Percentiles rank a stretch among this genome's conserved stretches.
phyloP scores from a whole-genome alignment of 345 rosid species.

The Conringia planisiliqua region DNA sequence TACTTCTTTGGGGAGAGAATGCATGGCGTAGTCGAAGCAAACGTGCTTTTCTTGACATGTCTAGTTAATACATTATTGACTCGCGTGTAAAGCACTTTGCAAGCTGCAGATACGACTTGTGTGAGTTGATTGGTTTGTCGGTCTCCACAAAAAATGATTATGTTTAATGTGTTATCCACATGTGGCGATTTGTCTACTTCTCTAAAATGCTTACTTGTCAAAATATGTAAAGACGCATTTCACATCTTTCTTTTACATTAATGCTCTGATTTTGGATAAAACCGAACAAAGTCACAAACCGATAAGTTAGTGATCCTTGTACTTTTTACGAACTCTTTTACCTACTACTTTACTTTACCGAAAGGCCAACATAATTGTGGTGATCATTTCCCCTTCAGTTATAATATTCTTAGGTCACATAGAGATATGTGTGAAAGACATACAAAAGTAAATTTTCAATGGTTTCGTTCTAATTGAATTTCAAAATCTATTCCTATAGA shows the following conservation, averaged over 20 bases:
- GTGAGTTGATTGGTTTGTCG: not conserved
- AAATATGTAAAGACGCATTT: not conserved
- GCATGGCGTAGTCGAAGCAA: not conserved
- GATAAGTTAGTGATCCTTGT: not conserved
- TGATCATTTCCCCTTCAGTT: slow-evolving; percentile 8
- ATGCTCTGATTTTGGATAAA: not conserved
- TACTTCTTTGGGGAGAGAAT: not conserved
- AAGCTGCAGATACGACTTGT: not conserved
- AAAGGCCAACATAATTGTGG: not conserved
- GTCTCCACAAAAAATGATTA: not conserved
- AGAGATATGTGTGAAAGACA: not conserved
- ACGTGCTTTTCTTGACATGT: not conserved
- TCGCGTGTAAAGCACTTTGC: not conserved
- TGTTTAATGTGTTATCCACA: not conserved
- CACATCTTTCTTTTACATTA: not conserved
- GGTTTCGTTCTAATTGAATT: not conserved
- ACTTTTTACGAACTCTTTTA: slow-evolving; percentile 6
- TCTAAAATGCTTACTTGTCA: not conserved
- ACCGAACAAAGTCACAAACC: not conserved
- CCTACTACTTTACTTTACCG: slow-evolving; percentile 1
- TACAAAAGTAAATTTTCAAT: not conserved
- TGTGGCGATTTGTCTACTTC: not conserved
- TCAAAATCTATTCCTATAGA: not conserved
- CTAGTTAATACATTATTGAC: not conserved
- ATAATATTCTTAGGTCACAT: not conserved